Percentiles rank a stretch among this genome's conserved stretches.
Conservation (phyloP, 2,329 filamentous ascomycete species). For the Fusarium temperatum region DNA sequence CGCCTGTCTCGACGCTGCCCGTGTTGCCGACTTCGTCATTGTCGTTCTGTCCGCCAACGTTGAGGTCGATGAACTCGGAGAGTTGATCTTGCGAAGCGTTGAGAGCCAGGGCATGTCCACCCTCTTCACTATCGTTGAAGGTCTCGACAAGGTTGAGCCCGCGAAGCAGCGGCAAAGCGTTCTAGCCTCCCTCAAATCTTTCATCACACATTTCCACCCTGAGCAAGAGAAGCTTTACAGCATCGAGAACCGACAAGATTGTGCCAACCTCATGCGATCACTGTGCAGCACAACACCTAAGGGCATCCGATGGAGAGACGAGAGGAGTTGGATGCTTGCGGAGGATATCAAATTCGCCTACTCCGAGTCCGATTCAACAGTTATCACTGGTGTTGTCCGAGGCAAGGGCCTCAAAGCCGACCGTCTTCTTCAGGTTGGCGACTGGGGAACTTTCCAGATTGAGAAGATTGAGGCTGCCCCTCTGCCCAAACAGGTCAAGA, state of each 20-base stretch:
- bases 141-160: slow-evolving; percentile 79
- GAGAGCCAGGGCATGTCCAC: slow-evolving; percentile 96
- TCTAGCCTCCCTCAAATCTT: slow-evolving; percentile 85
- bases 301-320: slow-evolving; percentile 94
- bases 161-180: slow-evolving; percentile 81
- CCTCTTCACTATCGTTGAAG: slow-evolving; percentile 84
- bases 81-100: slow-evolving; percentile 84
- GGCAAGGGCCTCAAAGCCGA: slow-evolving; percentile 90
- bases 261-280: slow-evolving; percentile 87
- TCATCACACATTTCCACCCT: slow-evolving; percentile 94
- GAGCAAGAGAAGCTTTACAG: slow-evolving; percentile 90
- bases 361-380: slow-evolving; percentile 67
- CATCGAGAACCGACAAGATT: slow-evolving; percentile 88
- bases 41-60: slow-evolving; percentile 83
- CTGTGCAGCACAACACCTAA: slow-evolving; percentile 93
- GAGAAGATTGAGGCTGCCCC: slow-evolving; percentile 86
- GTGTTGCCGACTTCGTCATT: slow-evolving; percentile 90
- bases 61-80: slow-evolving; percentile 85
- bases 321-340: slow-evolving; percentile 93
- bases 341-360: slow-evolving; percentile 81
- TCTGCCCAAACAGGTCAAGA: slow-evolving; percentile 67
- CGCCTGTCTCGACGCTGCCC: slow-evolving; percentile 83
- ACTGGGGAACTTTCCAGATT: slow-evolving; percentile 94
- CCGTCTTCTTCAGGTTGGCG: slow-evolving; percentile 87
- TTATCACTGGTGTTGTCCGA: slow-evolving; percentile 85